phyloP scores from a whole-genome alignment of 176 grass and related monocot species.

The Musa beccarii region DNA sequence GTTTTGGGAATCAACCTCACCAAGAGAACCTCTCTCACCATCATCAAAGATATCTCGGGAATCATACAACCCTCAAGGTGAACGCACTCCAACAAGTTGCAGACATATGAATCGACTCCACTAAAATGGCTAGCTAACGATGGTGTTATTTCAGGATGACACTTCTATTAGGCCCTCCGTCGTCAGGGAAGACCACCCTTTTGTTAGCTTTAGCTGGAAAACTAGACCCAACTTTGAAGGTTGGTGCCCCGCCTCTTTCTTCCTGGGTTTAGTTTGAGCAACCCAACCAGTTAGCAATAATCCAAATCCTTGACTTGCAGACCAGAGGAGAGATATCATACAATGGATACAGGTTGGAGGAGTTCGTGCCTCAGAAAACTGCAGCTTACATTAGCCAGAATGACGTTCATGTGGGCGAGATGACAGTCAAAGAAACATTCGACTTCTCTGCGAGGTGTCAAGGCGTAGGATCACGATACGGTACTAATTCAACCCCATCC shows the following conservation, averaged over 20 bases:
- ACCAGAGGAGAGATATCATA: slow-evolving; percentile 48
- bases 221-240: slow-evolving; percentile 52
- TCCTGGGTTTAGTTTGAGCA: too few relatives aligned
- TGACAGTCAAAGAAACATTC: slow-evolving; percentile 84
- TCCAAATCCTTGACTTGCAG: not conserved
- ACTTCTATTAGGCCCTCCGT: slow-evolving; percentile 79
- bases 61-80: slow-evolving; percentile 48
- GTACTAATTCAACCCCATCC: slow-evolving; percentile 10
- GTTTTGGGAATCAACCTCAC: slow-evolving; percentile 34
- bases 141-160: slow-evolving; percentile 51
- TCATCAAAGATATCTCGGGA: slow-evolving; percentile 61
- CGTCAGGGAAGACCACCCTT: slow-evolving; percentile 89
- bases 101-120: too few relatives aligned
- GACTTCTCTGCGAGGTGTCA: slow-evolving; percentile 74
- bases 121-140: too few relatives aligned
- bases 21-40: slow-evolving; percentile 49
- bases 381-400: slow-evolving; percentile 79
- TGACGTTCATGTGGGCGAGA: slow-evolving; percentile 70
- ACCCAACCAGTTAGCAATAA: too few relatives aligned
- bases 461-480: slow-evolving; percentile 66
- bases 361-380: slow-evolving; percentile 79
- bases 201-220: slow-evolving; percentile 82
- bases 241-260: not conserved
- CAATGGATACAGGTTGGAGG: slow-evolving; percentile 54
- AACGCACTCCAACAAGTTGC: not conserved